Percentiles rank a stretch among this genome's conserved stretches.
Conservation (phyloP, 139 green algal genomes). For the Coccomyxa sp. region DNA sequence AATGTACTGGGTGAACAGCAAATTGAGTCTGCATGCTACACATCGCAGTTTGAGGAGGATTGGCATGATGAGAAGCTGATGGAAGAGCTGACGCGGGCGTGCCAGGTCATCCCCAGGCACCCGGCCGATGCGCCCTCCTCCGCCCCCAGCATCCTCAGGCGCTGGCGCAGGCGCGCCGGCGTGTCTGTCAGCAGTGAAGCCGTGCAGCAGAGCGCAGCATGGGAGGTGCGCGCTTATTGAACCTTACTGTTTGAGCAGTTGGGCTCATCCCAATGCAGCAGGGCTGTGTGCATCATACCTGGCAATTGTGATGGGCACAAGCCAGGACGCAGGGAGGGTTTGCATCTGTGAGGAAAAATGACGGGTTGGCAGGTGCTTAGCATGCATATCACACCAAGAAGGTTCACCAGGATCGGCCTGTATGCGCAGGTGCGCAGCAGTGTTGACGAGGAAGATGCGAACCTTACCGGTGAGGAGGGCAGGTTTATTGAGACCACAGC, state of each 20-base stretch:
- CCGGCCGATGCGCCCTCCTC: not conserved
- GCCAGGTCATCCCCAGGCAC: not conserved
- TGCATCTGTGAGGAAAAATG: not conserved
- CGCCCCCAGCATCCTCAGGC: not conserved
- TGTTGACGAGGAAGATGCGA: not conserved
- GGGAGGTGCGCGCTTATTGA: not conserved
- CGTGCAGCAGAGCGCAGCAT: not conserved
- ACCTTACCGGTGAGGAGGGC: not conserved
- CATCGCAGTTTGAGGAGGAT: not conserved
- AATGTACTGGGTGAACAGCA: too few species aligned
- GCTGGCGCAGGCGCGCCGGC: not conserved
- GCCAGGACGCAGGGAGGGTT: not conserved
- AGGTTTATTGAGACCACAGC: not conserved
- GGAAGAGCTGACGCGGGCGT: not conserved
- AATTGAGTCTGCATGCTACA: too few species aligned
- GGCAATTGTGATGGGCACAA: not conserved
- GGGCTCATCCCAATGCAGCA: not conserved
- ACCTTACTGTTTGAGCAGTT: not conserved
- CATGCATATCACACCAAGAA: too few species aligned
- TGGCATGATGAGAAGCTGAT: not conserved
- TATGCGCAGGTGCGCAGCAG: not conserved
- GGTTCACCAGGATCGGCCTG: too few species aligned
- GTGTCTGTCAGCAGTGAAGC: not conserved
- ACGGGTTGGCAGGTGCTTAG: not conserved
- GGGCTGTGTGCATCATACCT: not conserved